Percentiles rank a stretch among this genome's conserved stretches.
phyloP scores from a whole-genome alignment of 140 eudicot species.

The Oenanthe javanica region DNA sequence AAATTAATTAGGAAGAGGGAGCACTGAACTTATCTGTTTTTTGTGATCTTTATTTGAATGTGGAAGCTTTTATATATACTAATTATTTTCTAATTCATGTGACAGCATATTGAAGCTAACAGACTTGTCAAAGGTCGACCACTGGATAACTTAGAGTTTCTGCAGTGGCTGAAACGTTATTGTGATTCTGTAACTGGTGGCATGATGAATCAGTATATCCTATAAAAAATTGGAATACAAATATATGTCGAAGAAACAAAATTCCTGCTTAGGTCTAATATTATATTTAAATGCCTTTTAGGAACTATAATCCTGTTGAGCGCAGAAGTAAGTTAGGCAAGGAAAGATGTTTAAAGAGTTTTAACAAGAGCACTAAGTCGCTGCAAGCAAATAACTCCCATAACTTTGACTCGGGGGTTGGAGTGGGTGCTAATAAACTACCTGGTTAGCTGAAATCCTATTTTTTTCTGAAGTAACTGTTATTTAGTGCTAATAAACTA shows the following conservation, averaged over 20 bases:
- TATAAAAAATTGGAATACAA: neutral
- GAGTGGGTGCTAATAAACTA: constrained; percentile 30
- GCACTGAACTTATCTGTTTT: neutral
- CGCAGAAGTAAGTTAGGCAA: constrained; percentile 60
- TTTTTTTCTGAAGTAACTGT: neutral
- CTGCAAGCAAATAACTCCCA: constrained; percentile 54
- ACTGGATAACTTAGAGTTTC: constrained; percentile 83
- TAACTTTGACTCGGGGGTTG: constrained; percentile 39
- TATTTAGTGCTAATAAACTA: too few species aligned
- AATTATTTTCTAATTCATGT: constrained; percentile 16
- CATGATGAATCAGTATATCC: constrained; percentile 77
- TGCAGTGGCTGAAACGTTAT: constrained; percentile 94
- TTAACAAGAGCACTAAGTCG: constrained; percentile 48
- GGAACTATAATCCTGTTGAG: constrained; percentile 78
- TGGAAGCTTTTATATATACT: too few species aligned
- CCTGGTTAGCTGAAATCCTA: constrained; percentile 37
- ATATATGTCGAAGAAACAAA: neutral
- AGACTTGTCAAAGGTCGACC: constrained; percentile 87
- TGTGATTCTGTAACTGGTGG: constrained; percentile 97
- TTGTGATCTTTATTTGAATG: neutral
- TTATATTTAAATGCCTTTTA: constrained; percentile 17
- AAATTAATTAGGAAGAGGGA: neutral
- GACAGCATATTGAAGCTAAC: constrained; percentile 90
- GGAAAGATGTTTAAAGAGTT: constrained; percentile 38
- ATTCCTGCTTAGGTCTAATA: neutral